These are phyloP conservation scores for Verticillium albo-atrum DNA, from an alignment of 2,329 filamentous ascomycete genomes.

Conservation along the genomic window DNA sequence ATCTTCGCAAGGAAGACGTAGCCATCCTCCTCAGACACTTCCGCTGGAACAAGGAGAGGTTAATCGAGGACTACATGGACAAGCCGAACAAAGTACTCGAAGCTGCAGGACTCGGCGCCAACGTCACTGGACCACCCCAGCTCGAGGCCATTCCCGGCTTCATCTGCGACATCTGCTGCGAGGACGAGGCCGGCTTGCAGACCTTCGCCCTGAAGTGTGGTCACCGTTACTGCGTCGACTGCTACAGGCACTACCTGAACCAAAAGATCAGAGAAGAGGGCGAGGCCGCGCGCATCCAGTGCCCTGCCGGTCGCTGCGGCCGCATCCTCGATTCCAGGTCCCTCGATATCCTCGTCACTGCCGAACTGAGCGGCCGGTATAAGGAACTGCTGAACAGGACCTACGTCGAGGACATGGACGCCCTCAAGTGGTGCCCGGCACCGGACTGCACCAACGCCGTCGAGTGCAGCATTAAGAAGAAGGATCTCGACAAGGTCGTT, in stretches of 20 bases:
- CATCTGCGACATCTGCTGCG: constrained; percentile 92
- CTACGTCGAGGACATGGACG: constrained; percentile 95
- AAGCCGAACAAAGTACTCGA: constrained; percentile 74
- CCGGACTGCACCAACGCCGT: constrained; percentile 95
- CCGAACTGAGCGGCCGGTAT: constrained; percentile 61
- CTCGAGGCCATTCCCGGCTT: constrained; percentile 73
- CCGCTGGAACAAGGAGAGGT: constrained; percentile 91
- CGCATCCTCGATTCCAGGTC: constrained; percentile 89
- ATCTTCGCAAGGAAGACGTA: constrained; percentile 81
- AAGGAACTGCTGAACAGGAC: constrained; percentile 83
- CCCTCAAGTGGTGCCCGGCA: constrained; percentile 94
- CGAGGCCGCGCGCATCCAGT: constrained; percentile 91
- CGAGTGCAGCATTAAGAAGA: constrained; percentile 83
- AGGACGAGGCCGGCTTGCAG: constrained; percentile 71
- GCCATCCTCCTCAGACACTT: constrained; percentile 87
- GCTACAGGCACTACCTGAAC: constrained; percentile 83
- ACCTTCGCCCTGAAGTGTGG: constrained; percentile 94
- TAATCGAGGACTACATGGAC: constrained; percentile 98
- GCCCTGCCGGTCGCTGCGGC: constrained; percentile 81
- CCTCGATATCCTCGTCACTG: constrained; percentile 67
- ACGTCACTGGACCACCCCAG: constrained; percentile 56
- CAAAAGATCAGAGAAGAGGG: constrained; percentile 96
- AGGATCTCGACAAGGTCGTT: constrained; percentile 78
- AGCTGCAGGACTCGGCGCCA: constrained; percentile 73
- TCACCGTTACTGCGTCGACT: constrained; percentile 88